A percentile compares a stretch with the other conserved stretches of the same genome.
phyloP scores from a whole-genome alignment of 2,329 filamentous ascomycete genomes.

The Claviceps pusilla region DNA sequence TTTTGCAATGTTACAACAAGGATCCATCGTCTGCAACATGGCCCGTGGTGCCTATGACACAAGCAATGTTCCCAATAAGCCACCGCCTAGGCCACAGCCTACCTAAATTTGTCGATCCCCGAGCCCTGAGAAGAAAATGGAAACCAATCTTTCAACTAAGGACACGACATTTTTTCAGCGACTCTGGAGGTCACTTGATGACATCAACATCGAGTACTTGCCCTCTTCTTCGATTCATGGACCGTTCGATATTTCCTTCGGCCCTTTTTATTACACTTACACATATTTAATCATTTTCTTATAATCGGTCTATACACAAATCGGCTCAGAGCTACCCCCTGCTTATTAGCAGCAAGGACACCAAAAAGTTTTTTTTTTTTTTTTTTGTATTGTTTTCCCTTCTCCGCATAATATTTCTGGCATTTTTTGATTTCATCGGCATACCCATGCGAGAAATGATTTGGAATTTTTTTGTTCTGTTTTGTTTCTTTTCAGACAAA shows the following conservation, averaged over 20 bases:
- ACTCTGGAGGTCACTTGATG: neutral
- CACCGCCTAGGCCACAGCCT: conserved; percentile 27
- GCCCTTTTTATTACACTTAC: conserved; percentile 13
- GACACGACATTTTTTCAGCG: neutral
- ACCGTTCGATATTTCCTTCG: neutral
- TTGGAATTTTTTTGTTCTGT: conserved; percentile 2
- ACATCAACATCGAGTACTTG: neutral
- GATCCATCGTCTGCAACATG: conserved; percentile 27
- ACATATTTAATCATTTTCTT: conserved; percentile 7
- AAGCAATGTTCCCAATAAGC: conserved; percentile 34
- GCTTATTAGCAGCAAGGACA: conserved; percentile 23
- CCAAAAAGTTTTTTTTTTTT: conserved; percentile 10
- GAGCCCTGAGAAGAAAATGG: neutral
- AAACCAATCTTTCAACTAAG: neutral
- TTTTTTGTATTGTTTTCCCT: neutral
- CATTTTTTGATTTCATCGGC: neutral
- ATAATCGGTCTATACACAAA: conserved; percentile 17
- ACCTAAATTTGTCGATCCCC: conserved; percentile 14
- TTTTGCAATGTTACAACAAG: conserved; percentile 22
- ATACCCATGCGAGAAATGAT: conserved; percentile 5
- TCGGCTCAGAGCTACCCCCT: conserved; percentile 23
- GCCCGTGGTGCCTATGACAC: conserved; percentile 38
- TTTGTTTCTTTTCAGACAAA: conserved; percentile 5
- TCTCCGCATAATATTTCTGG: neutral
- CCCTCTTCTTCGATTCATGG: conserved; percentile 1